These are phyloP conservation scores for Blastocystis sp. DNA, from an alignment of 352 stramenopile genomes.

Conservation along the genomic window DNA sequence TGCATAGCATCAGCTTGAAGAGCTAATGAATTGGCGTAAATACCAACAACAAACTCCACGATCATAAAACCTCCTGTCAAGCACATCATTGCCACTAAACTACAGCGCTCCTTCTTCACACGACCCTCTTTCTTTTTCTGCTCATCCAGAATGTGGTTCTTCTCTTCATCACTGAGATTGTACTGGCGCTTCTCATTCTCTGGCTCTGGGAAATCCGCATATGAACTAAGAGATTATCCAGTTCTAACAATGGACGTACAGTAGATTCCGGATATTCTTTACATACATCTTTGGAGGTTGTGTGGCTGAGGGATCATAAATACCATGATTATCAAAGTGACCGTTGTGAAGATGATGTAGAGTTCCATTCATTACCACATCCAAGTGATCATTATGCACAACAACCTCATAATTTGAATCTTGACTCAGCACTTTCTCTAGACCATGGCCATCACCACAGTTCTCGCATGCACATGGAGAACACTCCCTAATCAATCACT, in stretches of 20 bases:
- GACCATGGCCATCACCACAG: background rate
- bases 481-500: conserved; percentile 4
- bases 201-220: background rate
- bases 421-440: conserved; percentile 1
- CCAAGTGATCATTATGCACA: conserved; percentile 25
- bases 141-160: conserved; percentile 8
- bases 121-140: conserved; percentile 17
- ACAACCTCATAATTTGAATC: conserved; percentile 16
- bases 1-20: conserved; percentile 82
- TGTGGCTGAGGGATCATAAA: conserved; percentile 4
- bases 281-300: conserved; percentile 43
- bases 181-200: conserved; percentile 51
- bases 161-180: conserved; percentile 55
- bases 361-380: conserved; percentile 52
- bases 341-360: conserved; percentile 46
- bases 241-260: background rate
- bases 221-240: background rate
- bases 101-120: conserved; percentile 74
- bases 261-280: conserved; percentile 13
- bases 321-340: conserved; percentile 54
- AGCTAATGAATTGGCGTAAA: conserved; percentile 80
- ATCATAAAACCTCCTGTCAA: conserved; percentile 79
- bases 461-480: background rate
- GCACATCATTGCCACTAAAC: conserved; percentile 80
- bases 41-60: conserved; percentile 78